These are phyloP conservation scores for Rhizophora apiculata DNA, from an alignment of 345 rosid species.

Conservation along the genomic window DNA sequence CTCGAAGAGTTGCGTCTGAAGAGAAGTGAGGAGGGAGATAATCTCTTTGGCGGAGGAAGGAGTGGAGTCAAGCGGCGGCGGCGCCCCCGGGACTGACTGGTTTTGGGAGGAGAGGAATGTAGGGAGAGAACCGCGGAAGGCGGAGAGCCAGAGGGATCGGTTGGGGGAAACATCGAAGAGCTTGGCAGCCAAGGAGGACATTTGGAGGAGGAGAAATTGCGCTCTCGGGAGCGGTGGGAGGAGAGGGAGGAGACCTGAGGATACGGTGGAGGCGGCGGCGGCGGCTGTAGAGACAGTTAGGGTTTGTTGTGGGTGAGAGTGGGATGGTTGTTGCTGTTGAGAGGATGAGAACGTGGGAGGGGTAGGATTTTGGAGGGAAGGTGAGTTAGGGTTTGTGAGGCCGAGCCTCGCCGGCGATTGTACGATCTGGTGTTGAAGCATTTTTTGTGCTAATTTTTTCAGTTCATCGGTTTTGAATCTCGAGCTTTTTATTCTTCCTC, in stretches of 20 bases:
- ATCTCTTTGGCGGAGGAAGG: conserved; percentile 67
- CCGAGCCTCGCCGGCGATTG: conserved; percentile 91
- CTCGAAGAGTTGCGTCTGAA: conserved; percentile 88
- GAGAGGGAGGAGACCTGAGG: conserved; percentile 68
- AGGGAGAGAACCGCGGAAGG: conserved; percentile 76
- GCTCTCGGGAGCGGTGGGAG: conserved; percentile 91
- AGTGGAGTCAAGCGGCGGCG: conserved; percentile 49
- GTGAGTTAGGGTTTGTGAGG: conserved; percentile 70
- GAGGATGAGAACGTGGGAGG: conserved; percentile 56
- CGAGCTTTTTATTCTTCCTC: background rate
- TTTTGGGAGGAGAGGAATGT: conserved; percentile 62
- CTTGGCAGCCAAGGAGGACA: conserved; percentile 66
- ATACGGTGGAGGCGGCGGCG: conserved; percentile 36
- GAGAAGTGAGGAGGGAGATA: conserved; percentile 56
- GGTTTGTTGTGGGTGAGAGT: conserved; percentile 33
- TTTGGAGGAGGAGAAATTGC: conserved; percentile 77
- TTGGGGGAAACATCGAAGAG: conserved; percentile 79
- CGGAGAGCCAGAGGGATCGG: conserved; percentile 66
- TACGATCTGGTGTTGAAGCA: conserved; percentile 81
- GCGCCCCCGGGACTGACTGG: conserved; percentile 41
- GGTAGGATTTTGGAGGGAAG: conserved; percentile 59
- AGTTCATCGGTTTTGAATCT: background rate
- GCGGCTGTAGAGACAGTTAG: conserved; percentile 16
- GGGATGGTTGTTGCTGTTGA: conserved; percentile 31
- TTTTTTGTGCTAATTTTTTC: conserved; percentile 8